Conservation (phyloP, 2,329 filamentous ascomycete species). For the Phialemonium atrogriseum region DNA sequence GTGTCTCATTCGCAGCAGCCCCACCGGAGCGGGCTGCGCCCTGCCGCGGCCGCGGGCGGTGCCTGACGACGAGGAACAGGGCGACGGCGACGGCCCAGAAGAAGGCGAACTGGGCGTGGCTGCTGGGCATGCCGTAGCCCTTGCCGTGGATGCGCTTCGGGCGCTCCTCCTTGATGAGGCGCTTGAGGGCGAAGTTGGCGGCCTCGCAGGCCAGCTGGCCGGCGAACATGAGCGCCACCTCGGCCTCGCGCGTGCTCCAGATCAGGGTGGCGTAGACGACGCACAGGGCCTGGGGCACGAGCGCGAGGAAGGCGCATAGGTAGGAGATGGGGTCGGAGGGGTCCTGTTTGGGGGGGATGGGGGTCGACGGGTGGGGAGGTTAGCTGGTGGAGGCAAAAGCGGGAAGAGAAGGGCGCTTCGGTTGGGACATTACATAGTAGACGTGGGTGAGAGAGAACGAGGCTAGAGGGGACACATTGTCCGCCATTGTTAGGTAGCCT, state of each 20-base stretch:
- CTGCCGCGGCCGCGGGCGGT: slow-evolving; percentile 44
- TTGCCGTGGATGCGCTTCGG: slow-evolving; percentile 79
- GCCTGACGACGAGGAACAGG: slow-evolving; percentile 77
- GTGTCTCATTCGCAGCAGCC: slow-evolving; percentile 4
- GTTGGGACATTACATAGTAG: slow-evolving; percentile 87
- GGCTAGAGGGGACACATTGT: slow-evolving; percentile 54
- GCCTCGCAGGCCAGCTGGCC: slow-evolving; percentile 90
- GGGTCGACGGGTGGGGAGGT: slow-evolving; percentile 1
- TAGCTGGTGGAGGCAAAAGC: slow-evolving; percentile 1
- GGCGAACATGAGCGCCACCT: slow-evolving; percentile 81
- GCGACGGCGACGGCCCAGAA: slow-evolving; percentile 83
- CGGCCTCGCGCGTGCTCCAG: slow-evolving; percentile 84
- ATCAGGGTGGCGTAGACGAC: slow-evolving; percentile 84
- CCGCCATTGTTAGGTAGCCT: slow-evolving; percentile 31
- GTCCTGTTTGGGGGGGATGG: slow-evolving; percentile 47
- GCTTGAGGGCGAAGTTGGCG: slow-evolving; percentile 82
- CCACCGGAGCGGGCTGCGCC: slow-evolving; percentile 1
- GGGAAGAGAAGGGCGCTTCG: slow-evolving; percentile 8
- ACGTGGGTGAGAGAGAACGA: slow-evolving; percentile 94
- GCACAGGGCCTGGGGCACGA: slow-evolving; percentile 85
- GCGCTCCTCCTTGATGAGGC: slow-evolving; percentile 84
- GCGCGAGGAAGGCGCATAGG: slow-evolving; percentile 85
- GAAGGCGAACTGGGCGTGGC: slow-evolving; percentile 88
- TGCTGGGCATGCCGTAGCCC: slow-evolving; percentile 94
- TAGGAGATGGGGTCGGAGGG: slow-evolving; percentile 78